phyloP scores from a whole-genome alignment of 2,329 filamentous ascomycete species.

The Atkinsonella hypoxylon region DNA sequence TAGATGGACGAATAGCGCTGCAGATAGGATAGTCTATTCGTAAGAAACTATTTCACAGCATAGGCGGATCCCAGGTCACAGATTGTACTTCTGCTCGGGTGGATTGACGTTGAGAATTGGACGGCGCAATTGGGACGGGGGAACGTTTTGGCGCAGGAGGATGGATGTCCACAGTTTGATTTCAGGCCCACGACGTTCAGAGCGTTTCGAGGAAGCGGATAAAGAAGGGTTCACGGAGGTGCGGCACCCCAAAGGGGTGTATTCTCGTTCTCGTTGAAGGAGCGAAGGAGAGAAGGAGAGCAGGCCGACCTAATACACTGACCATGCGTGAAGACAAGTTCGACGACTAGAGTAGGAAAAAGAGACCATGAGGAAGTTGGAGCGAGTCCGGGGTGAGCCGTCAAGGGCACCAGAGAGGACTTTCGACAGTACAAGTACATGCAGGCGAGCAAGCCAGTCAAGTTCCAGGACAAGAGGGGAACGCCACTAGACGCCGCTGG shows the following conservation, averaged over 20 bases:
- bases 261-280: not conserved
- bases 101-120: not conserved
- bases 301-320: not conserved
- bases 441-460: not conserved
- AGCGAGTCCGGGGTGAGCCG: not conserved
- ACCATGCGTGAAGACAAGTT: not conserved
- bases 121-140: not conserved
- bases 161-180: not conserved
- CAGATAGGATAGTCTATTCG: not conserved
- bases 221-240: not conserved
- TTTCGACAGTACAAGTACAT: not conserved
- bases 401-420: not conserved
- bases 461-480: not conserved
- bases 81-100: not conserved
- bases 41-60: not conserved
- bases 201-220: not conserved
- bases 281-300: not conserved
- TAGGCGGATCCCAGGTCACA: not conserved
- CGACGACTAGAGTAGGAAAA: not conserved
- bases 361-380: not conserved
- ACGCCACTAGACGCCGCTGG: not conserved
- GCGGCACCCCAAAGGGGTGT: slow-evolving; percentile 1
- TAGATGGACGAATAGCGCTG: too few relatives aligned
- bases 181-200: not conserved
- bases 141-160: not conserved